Conservation (phyloP, 805 yeast species). For the Candida endomychidarum region DNA sequence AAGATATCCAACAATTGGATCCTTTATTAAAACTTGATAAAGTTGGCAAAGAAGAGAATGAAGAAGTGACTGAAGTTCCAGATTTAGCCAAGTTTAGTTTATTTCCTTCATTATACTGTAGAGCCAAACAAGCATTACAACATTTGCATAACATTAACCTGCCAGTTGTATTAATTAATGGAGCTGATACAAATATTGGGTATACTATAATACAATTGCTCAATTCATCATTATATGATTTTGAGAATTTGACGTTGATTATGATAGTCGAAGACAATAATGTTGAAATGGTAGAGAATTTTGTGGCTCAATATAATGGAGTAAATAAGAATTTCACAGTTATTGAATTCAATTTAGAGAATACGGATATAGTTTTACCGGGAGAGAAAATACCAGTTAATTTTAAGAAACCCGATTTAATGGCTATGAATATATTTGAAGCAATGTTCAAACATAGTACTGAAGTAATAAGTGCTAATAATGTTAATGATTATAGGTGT, state of each 20-base stretch:
- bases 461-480: slow-evolving; percentile 20
- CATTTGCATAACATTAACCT: slow-evolving; percentile 20
- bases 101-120: slow-evolving; percentile 35
- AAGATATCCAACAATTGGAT: slow-evolving; percentile 22
- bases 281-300: slow-evolving; percentile 15
- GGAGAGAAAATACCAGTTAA: slow-evolving; percentile 34
- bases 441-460: slow-evolving; percentile 26
- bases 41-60: neutral
- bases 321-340: slow-evolving; percentile 24
- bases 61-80: neutral
- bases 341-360: slow-evolving; percentile 33
- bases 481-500: slow-evolving; percentile 27
- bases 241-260: slow-evolving; percentile 28
- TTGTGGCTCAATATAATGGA: slow-evolving; percentile 22
- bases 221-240: slow-evolving; percentile 26
- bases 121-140: slow-evolving; percentile 36
- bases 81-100: slow-evolving; percentile 31
- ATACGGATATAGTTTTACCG: slow-evolving; percentile 34
- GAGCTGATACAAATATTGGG: slow-evolving; percentile 43
- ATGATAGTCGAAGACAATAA: slow-evolving; percentile 28
- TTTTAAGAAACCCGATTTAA: slow-evolving; percentile 38
- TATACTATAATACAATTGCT: slow-evolving; percentile 35
- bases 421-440: slow-evolving; percentile 38
- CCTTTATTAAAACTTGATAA: slow-evolving; percentile 20
- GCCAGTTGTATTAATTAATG: slow-evolving; percentile 39